phyloP scores from a whole-genome alignment of 2,329 filamentous ascomycete species.

The Penicillium sp. region DNA sequence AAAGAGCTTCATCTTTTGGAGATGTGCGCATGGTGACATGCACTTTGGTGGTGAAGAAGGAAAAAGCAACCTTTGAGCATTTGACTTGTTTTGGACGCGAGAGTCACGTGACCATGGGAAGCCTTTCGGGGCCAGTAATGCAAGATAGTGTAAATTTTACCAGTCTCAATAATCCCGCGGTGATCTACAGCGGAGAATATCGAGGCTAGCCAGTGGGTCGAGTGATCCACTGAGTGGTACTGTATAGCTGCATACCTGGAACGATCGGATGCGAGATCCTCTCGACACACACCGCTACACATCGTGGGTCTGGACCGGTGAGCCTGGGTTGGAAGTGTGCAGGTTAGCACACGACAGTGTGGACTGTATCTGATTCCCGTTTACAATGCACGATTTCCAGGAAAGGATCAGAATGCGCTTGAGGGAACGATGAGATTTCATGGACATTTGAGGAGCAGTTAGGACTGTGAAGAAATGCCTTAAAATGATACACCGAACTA shows the following conservation, averaged over 20 bases:
- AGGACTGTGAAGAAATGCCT: constrained; percentile 33
- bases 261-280: not conserved
- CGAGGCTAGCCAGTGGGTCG: not conserved
- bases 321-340: not conserved
- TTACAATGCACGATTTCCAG: constrained; percentile 9
- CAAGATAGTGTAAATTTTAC: not conserved
- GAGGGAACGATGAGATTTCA: constrained; percentile 28
- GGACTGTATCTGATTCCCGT: constrained; percentile 5
- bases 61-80: not conserved
- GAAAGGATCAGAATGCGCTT: constrained; percentile 14
- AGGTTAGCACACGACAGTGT: not conserved
- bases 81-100: not conserved
- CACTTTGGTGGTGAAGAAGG: not conserved
- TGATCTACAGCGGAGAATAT: not conserved
- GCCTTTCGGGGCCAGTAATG: not conserved
- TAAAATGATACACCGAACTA: constrained; percentile 32
- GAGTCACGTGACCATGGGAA: not conserved
- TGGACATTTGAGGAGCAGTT: constrained; percentile 31
- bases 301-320: not conserved
- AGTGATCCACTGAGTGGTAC: not conserved
- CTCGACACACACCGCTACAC: not conserved
- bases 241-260: not conserved
- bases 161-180: not conserved
- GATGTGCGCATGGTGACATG: not conserved
- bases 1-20: constrained; percentile 59